Evolutionary conservation across 2,329 filamentous ascomycete genomes (phyloP), one percentile per base, ranked within the genome.

Genomic region (Tolypocladium paradoxum): DNA sequence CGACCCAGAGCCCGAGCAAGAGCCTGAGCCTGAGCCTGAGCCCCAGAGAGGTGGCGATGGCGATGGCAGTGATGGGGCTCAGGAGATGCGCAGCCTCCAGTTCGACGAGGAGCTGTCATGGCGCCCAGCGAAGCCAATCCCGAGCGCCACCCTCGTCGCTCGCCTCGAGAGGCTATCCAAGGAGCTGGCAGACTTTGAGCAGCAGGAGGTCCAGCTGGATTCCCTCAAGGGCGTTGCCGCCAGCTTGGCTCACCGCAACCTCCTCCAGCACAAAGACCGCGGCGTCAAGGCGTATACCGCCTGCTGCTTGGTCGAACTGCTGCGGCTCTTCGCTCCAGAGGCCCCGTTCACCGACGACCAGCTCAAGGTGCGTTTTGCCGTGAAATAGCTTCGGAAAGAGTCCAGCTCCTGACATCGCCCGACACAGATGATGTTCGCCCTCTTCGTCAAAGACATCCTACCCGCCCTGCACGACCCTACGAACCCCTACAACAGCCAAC

Each of bases 261-360:
- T 99, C 27, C 73, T 99, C 48, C 83, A 82, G 55, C 93, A 99
- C 72, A 95, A 95, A 73, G 93, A 99, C 69, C 87, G 85, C 59
- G 93, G 93, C 53, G 90, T 99, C 58, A 87, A 88, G 69, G 92
- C 93, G 29, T 96, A 87, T 75, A 82, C 88, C 34, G 85, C 90
- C 45, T 88, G 88, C 64, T 97, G 91, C 68, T 77, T 97, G 56
- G 90, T 96, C 52, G 93, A 99, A 68, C 87, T 99, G 60, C 81
- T 99, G 66, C 86, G 88, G 62, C 79, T 99, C 54, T 96, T 90
- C 71, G 93, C 93, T 31, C 93, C 93, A 0, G 86, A 97, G 76
- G 93, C 93, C 66, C 93, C 93, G 20, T 97, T 95, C 70, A 95
- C 90, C 27, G 83, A 82, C 40, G 83, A 87, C 55, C 91, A 97